Base-by-base conservation (phyloP, 2,329 filamentous ascomycete species). In the Blastomyces parvus region DNA sequence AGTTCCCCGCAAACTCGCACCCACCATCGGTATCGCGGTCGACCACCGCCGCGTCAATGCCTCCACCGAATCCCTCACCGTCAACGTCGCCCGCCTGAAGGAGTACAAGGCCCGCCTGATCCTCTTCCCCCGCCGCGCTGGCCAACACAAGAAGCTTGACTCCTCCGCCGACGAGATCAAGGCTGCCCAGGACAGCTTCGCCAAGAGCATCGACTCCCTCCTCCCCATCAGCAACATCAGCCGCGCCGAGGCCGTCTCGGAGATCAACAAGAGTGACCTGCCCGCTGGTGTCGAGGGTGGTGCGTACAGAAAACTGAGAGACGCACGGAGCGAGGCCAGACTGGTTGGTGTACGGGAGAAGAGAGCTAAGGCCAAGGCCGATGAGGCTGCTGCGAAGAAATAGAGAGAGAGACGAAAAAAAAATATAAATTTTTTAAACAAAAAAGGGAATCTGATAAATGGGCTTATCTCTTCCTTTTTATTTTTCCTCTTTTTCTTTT, bases 81-180 rank as follows among this genome's bases (percentile, higher is more conserved):
- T 85, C 85, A 99, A 99, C 83, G 93, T 99, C 74, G 89, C 89
- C 80, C 94, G 94, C 78, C 91, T 99, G 78, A 92, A 97, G 87
- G 91, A 91, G 79, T 99, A 96, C 91, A 90, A 89, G 84, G 86
- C 88, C 78, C 91, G 91, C 77, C 84, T 99, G 77, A 96, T 99
- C 80, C 86, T 99, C 79, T 97, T 99, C 86, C 94, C 94, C 78
- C 91, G 91, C 85, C 91, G 90, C 82, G 86, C 86, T 79, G 92
- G 92, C 82, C 87, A 94, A 83, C 86, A 88, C 83, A 97, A 96
- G 90, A 88, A 89, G 79, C 90, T 90, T 80, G 91, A 96, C 82
- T 88, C 88, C 69, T 84, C 88, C 80, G 90, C 90, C 78, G 89
- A 93, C 76, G 87, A 89, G 67, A 87, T 94, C 81, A 88, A 86